Base-by-base conservation (phyloP, 2,329 filamentous ascomycete species). In the Neopestalotiopsis rosae region DNA sequence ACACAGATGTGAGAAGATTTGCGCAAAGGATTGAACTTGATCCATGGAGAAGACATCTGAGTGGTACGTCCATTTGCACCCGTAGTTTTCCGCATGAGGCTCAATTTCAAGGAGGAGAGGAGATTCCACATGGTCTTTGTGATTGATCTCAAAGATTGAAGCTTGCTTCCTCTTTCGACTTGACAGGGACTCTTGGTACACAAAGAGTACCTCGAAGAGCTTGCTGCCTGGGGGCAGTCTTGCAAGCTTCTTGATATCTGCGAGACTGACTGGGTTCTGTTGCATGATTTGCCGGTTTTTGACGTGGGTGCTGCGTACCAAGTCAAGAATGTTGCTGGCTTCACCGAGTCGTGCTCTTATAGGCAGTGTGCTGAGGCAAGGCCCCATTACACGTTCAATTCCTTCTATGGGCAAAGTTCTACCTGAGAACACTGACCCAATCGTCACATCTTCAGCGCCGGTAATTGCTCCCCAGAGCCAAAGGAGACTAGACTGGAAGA, bases 381-480 rank as follows among this genome's bases (percentile, higher is more conserved):
- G 95, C 0, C 95, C 95, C 68, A 95, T 83, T 3, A 95, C 87
- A 1, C 87, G 83, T 71, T 97, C 94, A 42, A 97, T 89, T 0
- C 86, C 88, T 4, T 85, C 76, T 2, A 97, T 77, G 0, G 93
- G 88, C n/a, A 94, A 79, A 1, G 92, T 94, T 67, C 95, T 87
- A 1, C 94, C 94, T 10, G 94, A 97, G 13, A 92, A 92, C 4
- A 97, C 93, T 1, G 90, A 91, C 0, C 95, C 95, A 52, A 97
- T 87, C 0, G 90, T 83, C 1, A 95, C 82, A 76, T 97, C 93
- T 0, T 84, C 77, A 0, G 81, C 83, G 2, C 92, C 93, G 2
- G 88, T 78, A 69, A 96, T 89, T 0, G 86, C 84, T 17, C 86
- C 84, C 77, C 95, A 87, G 0, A 97, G 77, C 76, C 91, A 88